Conservation (phyloP, 2,329 filamentous ascomycete species). For the Amylocarpus encephaloides region DNA sequence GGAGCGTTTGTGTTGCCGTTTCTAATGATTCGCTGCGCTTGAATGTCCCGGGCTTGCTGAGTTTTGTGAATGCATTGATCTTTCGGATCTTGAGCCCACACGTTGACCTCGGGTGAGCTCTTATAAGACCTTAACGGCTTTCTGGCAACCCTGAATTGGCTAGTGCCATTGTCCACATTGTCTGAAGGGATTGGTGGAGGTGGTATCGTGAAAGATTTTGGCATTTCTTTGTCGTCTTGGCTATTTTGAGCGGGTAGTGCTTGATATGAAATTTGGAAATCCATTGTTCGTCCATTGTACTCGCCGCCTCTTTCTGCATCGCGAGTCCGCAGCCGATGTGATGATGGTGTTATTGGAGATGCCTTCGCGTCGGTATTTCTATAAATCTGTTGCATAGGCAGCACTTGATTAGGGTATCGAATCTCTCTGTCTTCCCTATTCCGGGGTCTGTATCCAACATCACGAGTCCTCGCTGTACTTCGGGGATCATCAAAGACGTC, state of each 20-base stretch:
- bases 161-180: neutral
- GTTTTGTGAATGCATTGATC: neutral
- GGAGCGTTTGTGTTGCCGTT: neutral
- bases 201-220: neutral
- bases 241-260: neutral
- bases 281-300: no score
- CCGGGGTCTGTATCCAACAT: no score
- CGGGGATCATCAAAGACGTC: no score
- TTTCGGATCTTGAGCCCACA: neutral
- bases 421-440: no score
- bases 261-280: neutral
- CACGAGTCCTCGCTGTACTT: no score
- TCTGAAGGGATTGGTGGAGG: neutral
- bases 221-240: neutral
- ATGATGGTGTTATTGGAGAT: no score
- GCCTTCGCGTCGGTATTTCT: no score
- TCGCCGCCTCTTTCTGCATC: no score
- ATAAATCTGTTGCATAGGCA: no score
- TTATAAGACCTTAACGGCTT: constrained; percentile 1
- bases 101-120: constrained; percentile 1
- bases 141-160: neutral
- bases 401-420: no score
- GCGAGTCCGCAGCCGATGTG: no score
- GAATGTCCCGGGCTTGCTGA: neutral
- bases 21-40: neutral